Percentiles rank a stretch among this genome's conserved stretches.
Evolutionary conservation across 306 rosid genomes (phyloP).

Genomic region (Canavalia ensiformis): DNA sequence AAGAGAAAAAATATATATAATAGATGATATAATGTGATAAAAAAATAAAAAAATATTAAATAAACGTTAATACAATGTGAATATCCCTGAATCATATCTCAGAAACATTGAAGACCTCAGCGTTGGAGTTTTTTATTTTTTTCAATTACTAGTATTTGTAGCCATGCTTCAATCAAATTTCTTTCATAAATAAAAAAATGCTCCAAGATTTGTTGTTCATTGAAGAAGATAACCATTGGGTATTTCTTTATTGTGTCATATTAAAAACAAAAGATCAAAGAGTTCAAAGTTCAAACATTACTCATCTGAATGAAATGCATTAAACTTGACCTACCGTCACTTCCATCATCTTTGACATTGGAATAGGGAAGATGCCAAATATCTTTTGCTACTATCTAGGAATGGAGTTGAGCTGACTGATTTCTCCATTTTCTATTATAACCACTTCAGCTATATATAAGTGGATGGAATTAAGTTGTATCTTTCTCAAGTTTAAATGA

Average conservation of each 20-base stretch:
- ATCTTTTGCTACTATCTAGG: neutral
- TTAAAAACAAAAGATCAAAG: conserved; percentile 14
- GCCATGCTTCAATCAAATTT: neutral
- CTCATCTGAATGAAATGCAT: neutral
- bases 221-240: neutral
- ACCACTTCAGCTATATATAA: neutral
- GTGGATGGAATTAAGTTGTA: neutral
- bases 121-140: neutral
- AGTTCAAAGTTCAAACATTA: neutral
- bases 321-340: neutral
- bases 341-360: neutral
- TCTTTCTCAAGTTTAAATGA: conserved; percentile 26
- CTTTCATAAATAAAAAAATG: neutral
- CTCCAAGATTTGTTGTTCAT: neutral
- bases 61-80: too few relatives aligned
- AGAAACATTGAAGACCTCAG: neutral
- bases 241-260: neutral
- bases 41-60: too few relatives aligned
- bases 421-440: neutral
- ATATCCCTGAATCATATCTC: too few relatives aligned
- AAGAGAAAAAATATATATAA: too few relatives aligned
- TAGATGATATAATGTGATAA: too few relatives aligned
- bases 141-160: neutral
- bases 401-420: neutral
- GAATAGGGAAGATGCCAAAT: neutral